phyloP scores from a whole-genome alignment of 2,329 filamentous ascomycete species.

The Penicillium sumatraense region DNA sequence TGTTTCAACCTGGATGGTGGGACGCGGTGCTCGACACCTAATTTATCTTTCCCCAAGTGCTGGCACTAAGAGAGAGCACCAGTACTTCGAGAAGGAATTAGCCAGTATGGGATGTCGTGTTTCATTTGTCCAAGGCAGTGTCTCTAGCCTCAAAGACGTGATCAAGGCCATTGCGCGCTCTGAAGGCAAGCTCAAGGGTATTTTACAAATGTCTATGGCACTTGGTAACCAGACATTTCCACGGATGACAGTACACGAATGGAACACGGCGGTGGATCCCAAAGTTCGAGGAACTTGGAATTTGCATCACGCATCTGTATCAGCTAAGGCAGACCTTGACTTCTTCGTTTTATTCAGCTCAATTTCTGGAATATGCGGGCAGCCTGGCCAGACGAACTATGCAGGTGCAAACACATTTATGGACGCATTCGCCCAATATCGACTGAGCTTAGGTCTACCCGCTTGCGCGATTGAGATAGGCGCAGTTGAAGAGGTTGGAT shows the following conservation, averaged over 20 bases:
- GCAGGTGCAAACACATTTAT: conserved; percentile 44
- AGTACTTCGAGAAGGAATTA: conserved; percentile 28
- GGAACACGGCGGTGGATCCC: conserved; percentile 18
- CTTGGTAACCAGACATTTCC: conserved; percentile 21
- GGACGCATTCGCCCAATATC: conserved; percentile 33
- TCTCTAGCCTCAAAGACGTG: conserved; percentile 25
- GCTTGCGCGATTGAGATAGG: conserved; percentile 28
- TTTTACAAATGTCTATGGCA: conserved; percentile 32
- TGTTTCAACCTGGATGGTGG: conserved; percentile 41
- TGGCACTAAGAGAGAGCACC: conserved; percentile 15
- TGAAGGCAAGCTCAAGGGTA: conserved; percentile 20
- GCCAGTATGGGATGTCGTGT: conserved; percentile 25
- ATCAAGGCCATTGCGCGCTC: conserved; percentile 14
- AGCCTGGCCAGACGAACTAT: conserved; percentile 41
- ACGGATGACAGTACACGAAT: conserved; percentile 18
- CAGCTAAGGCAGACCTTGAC: conserved; percentile 34
- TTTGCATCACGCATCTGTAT: conserved; percentile 18
- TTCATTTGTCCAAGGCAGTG: conserved; percentile 23
- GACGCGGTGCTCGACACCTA: conserved; percentile 40
- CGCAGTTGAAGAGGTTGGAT: conserved; percentile 19
- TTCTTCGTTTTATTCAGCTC: conserved; percentile 51
- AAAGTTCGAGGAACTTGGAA: conserved; percentile 27
- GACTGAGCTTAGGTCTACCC: conserved; percentile 22
- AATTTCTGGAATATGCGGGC: conserved; percentile 37
- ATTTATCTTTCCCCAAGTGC: conserved; percentile 42